Evolutionary conservation across 306 rosid genomes (phyloP), one percentile per base, ranked within the genome.

Genomic region (Pyrus communis): DNA sequence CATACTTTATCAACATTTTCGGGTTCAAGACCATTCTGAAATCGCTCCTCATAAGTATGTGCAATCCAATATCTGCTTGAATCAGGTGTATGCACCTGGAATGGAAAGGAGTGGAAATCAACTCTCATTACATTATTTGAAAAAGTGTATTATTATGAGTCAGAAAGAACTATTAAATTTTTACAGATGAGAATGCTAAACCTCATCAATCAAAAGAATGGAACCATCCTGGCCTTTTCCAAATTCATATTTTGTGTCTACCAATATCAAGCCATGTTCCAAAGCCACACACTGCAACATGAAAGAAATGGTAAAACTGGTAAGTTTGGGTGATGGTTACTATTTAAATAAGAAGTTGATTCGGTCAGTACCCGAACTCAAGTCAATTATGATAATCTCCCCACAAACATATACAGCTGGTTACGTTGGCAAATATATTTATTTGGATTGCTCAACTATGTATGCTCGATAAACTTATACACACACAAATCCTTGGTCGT

Each of bases 31-130:
- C 92, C 90, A 78, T 82, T 88, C 86, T 84, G 87, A 86, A 95
- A 80, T 63, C 83, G 87, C 75, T 95, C 93, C 71, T 81, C 74
- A 68, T 90, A 95, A 71, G 97, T 90, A 83, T 80, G 78, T 60
- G 97, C 92, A 80, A 95, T 90, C 98, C 98, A 95, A 84, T 95
- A 92, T 86, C 97, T 92, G 77, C 98, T 95, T 64, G 97, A 92
- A 87, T 95, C 98, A 19, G 98, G 98, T 42, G 98, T 95, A 81
- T 95, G 98, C 69, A 95, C 96, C 98, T 95, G 74, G 27, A 77
- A 73, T 79, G 27, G 70, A 74, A 71, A 74, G n/a, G 0, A 17
- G 14, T 15, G 12, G 79, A 69, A 69, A 46, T 12, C 17, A 68
- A 9, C 69, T 83, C 83, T 67, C n/a, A 57, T 65, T 69, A 74